Conservation (phyloP, 768 basidiomycete genomes). For the Mrakia hoshinonis region DNA sequence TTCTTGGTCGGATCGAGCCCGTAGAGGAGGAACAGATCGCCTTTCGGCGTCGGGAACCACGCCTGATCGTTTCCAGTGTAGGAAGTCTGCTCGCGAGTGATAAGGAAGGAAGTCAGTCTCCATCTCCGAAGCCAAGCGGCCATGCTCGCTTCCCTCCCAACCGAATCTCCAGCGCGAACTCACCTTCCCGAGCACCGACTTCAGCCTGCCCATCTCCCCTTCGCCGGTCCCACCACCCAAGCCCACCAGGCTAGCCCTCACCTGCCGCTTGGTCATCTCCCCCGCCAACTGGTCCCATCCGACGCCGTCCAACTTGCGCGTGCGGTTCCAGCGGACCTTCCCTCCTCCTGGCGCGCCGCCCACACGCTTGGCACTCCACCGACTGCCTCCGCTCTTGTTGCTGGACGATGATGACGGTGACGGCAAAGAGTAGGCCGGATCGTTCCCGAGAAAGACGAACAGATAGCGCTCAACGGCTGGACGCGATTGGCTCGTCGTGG, state of each 20-base stretch:
- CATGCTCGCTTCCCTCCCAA: neutral
- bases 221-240: neutral
- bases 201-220: neutral
- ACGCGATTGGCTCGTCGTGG: neutral
- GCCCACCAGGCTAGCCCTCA: neutral
- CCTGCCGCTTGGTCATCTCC: neutral
- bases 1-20: neutral
- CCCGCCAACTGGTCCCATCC: conserved; percentile 5
- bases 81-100: neutral
- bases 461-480: conserved; percentile 19
- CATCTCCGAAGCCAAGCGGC: neutral
- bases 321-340: conserved; percentile 5
- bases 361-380: too few relatives aligned
- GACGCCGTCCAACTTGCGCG: conserved; percentile 6
- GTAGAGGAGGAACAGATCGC: neutral
- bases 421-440: neutral
- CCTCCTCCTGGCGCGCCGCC: too few relatives aligned
- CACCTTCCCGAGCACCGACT: neutral
- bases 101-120: neutral
- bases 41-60: neutral
- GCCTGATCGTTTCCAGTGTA: neutral
- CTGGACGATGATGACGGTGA: neutral
- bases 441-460: conserved; percentile 10
- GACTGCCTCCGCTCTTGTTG: neutral
- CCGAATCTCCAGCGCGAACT: neutral